phyloP scores from a whole-genome alignment of 1,284 basidiomycete species.

The Xerocomus minutiporus region DNA sequence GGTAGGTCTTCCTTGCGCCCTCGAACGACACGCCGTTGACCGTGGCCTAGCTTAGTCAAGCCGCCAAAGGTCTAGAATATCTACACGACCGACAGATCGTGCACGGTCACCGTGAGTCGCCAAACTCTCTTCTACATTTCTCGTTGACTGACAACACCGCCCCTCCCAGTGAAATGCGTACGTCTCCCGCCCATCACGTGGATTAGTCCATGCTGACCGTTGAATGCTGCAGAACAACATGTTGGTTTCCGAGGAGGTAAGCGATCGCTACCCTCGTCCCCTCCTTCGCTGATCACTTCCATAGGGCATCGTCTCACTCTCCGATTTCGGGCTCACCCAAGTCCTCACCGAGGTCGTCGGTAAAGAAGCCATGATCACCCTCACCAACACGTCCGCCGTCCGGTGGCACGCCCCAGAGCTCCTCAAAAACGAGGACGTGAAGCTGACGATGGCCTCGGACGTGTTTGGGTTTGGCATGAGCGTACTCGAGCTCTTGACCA shows the following conservation, averaged over 20 bases:
- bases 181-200: slow-evolving; percentile 20
- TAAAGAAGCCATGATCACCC: slow-evolving; percentile 37
- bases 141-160: neutral
- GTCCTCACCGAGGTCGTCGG: slow-evolving; percentile 51
- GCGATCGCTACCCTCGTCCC: slow-evolving; percentile 10
- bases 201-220: slow-evolving; percentile 5
- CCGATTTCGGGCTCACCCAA: slow-evolving; percentile 61
- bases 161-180: slow-evolving; percentile 53
- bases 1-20: slow-evolving; percentile 29
- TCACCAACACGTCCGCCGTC: slow-evolving; percentile 42
- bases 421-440: slow-evolving; percentile 36
- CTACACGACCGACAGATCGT: slow-evolving; percentile 46
- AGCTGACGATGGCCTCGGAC: slow-evolving; percentile 45
- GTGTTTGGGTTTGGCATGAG: slow-evolving; percentile 57
- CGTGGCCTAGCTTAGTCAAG: slow-evolving; percentile 40
- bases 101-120: slow-evolving; percentile 51
- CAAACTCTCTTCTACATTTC: neutral
- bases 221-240: slow-evolving; percentile 45
- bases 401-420: slow-evolving; percentile 60
- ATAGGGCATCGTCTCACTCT: slow-evolving; percentile 50
- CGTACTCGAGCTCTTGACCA: slow-evolving; percentile 50
- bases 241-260: slow-evolving; percentile 40
- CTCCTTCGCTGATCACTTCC: neutral
- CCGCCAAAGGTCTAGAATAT: slow-evolving; percentile 50
- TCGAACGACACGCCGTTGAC: slow-evolving; percentile 2